Evolutionary conservation across 306 rosid species (phyloP).

Genomic region (Comarum palustre): DNA sequence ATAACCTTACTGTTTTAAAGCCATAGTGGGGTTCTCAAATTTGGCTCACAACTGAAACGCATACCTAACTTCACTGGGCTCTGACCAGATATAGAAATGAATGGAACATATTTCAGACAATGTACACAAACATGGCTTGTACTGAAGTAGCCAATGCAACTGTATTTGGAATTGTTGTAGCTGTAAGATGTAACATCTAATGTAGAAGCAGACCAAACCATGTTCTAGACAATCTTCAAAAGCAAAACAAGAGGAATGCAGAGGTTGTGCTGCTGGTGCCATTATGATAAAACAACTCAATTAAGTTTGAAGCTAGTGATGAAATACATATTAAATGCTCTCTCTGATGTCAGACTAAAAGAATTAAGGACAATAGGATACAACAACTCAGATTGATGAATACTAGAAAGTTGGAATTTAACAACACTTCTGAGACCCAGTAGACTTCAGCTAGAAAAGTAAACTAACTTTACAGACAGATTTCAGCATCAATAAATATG

Average conservation of each 20-base stretch:
- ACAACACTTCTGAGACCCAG: neutral
- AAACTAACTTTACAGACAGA: neutral
- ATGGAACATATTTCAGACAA: slow-evolving; percentile 2
- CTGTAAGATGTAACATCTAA: neutral
- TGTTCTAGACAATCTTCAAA: slow-evolving; percentile 5
- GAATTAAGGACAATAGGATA: neutral
- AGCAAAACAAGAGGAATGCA: neutral
- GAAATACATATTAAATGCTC: neutral
- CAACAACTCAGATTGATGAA: neutral
- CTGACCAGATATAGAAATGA: neutral
- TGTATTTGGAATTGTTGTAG: slow-evolving; percentile 1
- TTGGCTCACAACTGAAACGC: neutral
- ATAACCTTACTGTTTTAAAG: neutral
- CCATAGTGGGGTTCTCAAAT: neutral
- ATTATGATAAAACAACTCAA: neutral
- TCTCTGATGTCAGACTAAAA: neutral
- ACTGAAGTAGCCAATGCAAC: neutral
- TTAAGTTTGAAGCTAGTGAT: neutral
- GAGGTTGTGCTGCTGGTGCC: neutral
- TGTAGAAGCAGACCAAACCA: neutral
- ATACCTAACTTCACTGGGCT: neutral
- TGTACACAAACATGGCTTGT: slow-evolving; percentile 2
- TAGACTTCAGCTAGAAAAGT: neutral
- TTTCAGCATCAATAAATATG: neutral
- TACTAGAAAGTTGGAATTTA: neutral